These are phyloP conservation scores for Salix dunnii DNA, from an alignment of 345 rosid species.

Conservation along the genomic window DNA sequence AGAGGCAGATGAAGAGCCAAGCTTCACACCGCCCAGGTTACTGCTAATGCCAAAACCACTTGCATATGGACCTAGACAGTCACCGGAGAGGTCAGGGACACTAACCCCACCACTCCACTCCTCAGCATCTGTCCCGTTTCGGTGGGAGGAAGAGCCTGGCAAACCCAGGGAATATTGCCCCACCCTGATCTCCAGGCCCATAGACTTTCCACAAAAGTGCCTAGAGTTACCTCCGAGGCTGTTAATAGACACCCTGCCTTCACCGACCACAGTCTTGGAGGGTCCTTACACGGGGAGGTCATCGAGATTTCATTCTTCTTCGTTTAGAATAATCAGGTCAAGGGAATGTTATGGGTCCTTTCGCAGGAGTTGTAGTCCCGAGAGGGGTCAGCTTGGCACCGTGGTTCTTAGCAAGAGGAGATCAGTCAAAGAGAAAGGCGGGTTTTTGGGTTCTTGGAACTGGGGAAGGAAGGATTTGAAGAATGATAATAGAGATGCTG, in stretches of 20 bases:
- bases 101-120: conserved; percentile 58
- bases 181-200: conserved; percentile 9
- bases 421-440: conserved; percentile 26
- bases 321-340: conserved; percentile 30
- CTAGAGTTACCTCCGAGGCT: conserved; percentile 68
- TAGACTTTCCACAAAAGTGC: conserved; percentile 35
- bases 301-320: conserved; percentile 34
- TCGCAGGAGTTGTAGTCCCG: conserved; percentile 29
- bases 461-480: conserved; percentile 34
- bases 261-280: conserved; percentile 46
- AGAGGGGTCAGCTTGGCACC: conserved; percentile 19
- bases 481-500: conserved; percentile 40
- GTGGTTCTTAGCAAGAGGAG: conserved; percentile 24
- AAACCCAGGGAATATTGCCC: conserved; percentile 57
- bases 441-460: conserved; percentile 39
- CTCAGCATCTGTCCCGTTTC: conserved; percentile 72
- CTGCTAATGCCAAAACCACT: conserved; percentile 38
- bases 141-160: conserved; percentile 91
- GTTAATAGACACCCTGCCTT: conserved; percentile 43
- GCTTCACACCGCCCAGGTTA: conserved; percentile 30
- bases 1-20: conserved; percentile 28
- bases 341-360: conserved; percentile 45
- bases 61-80: conserved; percentile 30
- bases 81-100: conserved; percentile 55
- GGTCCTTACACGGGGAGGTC: conserved; percentile 32